Conservation (phyloP, 345 rosid species). For the Populus davidiana region DNA sequence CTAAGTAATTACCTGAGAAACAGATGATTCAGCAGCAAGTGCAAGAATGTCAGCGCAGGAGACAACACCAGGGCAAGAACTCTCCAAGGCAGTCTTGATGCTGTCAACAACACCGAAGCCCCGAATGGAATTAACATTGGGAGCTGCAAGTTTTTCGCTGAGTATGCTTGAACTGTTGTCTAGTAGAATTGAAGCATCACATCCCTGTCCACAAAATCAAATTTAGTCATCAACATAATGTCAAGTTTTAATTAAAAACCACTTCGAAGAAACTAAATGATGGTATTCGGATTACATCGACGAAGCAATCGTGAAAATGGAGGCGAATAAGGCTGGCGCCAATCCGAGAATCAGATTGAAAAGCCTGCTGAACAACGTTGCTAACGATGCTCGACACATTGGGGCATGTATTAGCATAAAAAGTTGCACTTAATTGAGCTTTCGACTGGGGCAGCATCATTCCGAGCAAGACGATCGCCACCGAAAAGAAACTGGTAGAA, state of each 20-base stretch:
- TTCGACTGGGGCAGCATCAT: background rate
- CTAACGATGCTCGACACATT: conserved; percentile 54
- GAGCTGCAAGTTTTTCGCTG: conserved; percentile 59
- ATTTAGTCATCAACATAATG: no score
- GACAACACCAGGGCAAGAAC: conserved; percentile 62
- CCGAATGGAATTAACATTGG: conserved; percentile 49
- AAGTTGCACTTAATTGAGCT: conserved; percentile 57
- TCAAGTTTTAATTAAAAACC: no score
- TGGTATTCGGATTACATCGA: conserved; percentile 39
- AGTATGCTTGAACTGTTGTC: conserved; percentile 42
- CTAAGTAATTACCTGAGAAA: conserved; percentile 43
- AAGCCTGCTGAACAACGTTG: conserved; percentile 52
- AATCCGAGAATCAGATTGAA: conserved; percentile 55
- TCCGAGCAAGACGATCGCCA: background rate
- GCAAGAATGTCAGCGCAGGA: conserved; percentile 80
- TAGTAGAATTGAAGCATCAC: conserved; percentile 66
- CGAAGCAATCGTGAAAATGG: conserved; percentile 87
- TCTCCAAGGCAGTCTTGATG: conserved; percentile 63
- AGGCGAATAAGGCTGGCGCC: conserved; percentile 77
- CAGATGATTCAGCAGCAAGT: conserved; percentile 57
- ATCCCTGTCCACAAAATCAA: conserved; percentile 38
- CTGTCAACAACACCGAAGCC: conserved; percentile 68
- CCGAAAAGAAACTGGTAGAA: background rate
- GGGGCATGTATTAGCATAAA: conserved; percentile 59
- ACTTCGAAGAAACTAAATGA: no score